phyloP scores from a whole-genome alignment of 306 rosid genomes.

The Pyrus betulifolia region DNA sequence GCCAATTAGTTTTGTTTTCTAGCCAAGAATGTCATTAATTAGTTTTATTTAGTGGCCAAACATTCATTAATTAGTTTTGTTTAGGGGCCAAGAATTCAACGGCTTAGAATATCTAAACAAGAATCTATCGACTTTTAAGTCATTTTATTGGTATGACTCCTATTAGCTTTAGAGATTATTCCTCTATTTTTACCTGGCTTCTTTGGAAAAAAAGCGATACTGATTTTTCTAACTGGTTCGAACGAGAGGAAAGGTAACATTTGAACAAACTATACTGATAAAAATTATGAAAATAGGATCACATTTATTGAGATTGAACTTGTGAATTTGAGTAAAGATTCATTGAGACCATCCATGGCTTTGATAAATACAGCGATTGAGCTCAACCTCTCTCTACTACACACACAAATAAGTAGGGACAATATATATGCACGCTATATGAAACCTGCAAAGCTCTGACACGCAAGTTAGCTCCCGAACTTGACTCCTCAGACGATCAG shows the following conservation, averaged over 20 bases:
- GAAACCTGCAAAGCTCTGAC: too few relatives aligned
- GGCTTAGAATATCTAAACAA: too few relatives aligned
- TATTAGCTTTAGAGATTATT: background rate
- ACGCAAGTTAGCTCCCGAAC: slow-evolving; percentile 58
- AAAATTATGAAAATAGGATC: background rate
- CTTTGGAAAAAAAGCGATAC: background rate
- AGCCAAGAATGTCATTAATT: too few relatives aligned
- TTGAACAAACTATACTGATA: background rate
- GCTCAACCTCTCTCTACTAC: background rate
- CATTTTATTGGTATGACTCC: too few relatives aligned
- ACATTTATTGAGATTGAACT: background rate
- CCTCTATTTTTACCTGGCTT: background rate
- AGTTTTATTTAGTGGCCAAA: too few relatives aligned
- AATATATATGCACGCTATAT: too few relatives aligned
- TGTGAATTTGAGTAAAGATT: background rate
- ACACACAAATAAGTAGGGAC: too few relatives aligned
- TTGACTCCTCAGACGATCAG: slow-evolving; percentile 69
- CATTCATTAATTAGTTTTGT: too few relatives aligned
- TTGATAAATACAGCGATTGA: too few relatives aligned
- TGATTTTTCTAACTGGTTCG: background rate
- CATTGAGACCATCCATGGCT: background rate
- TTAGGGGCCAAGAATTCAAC: too few relatives aligned
- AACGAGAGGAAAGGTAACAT: background rate
- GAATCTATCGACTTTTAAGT: too few relatives aligned
- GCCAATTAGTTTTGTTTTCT: too few relatives aligned